Percentiles rank a stretch among this genome's conserved stretches.
These are phyloP conservation scores for Panicum virgatum DNA, from an alignment of 202 grass and related monocot genomes.

Conservation along the genomic window DNA sequence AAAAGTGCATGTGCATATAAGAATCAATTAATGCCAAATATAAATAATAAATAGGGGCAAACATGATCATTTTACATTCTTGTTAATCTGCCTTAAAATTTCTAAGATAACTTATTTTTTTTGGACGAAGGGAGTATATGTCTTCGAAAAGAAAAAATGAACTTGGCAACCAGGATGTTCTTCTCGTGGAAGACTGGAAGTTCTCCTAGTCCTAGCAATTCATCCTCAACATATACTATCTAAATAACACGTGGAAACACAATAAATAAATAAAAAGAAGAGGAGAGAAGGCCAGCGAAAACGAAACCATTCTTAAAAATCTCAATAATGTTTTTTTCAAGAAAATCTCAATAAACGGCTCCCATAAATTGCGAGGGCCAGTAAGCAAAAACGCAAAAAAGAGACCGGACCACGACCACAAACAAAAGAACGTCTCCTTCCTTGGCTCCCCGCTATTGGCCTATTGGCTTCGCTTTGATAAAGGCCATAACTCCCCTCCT, in stretches of 20 bases:
- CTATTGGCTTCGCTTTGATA: constrained; percentile 36
- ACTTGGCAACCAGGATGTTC: background rate
- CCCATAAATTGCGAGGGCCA: background rate
- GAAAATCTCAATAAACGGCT: background rate
- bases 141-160: background rate
- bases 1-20: no score
- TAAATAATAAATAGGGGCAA: no score
- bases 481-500: constrained; percentile 34
- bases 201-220: no score
- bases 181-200: background rate
- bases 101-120: no score
- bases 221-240: background rate
- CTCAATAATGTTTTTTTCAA: no score
- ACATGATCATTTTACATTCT: no score
- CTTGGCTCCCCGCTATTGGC: constrained; percentile 4
- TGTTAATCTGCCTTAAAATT: no score
- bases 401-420: constrained; percentile 15
- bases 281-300: background rate
- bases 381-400: background rate
- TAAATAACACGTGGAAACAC: background rate
- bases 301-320: background rate
- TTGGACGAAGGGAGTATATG: no score
- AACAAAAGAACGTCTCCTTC: constrained; percentile 23
- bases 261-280: background rate
- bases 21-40: no score